Conservation (phyloP, 768 basidiomycete genomes). For the Collybia sordida region DNA sequence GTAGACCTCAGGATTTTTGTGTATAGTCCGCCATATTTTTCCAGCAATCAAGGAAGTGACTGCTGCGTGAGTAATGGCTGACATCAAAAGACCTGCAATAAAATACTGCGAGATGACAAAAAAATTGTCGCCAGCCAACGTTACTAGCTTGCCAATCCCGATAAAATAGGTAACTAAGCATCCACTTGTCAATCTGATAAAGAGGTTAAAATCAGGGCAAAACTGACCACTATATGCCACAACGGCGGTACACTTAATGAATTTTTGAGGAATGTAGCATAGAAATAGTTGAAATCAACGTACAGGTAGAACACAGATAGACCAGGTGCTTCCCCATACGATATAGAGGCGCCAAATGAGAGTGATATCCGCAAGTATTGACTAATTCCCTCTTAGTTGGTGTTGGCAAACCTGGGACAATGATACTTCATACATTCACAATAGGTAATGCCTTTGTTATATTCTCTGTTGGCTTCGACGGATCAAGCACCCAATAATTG, state of each 20-base stretch:
- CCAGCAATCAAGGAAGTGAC: slow-evolving; percentile 3
- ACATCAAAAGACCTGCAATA: not conserved
- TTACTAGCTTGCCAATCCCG: not conserved
- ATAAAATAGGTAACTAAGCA: not conserved
- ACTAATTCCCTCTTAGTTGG: slow-evolving; percentile 3
- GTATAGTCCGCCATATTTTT: slow-evolving; percentile 4
- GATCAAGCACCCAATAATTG: slow-evolving; percentile 1
- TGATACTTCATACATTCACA: not conserved
- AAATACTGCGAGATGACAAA: not conserved
- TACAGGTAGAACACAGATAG: slow-evolving; percentile 4
- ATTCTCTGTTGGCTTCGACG: slow-evolving; percentile 1
- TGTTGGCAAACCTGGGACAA: not conserved
- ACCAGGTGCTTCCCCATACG: slow-evolving; percentile 16
- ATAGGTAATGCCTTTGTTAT: slow-evolving; percentile 3
- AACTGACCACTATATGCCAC: slow-evolving; percentile 2
- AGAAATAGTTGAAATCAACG: not conserved
- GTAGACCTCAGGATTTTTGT: not conserved
- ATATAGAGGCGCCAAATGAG: slow-evolving; percentile 18
- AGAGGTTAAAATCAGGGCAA: not conserved
- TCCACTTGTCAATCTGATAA: not conserved
- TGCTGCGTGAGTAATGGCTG: not conserved
- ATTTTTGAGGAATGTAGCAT: not conserved
- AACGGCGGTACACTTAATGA: not conserved
- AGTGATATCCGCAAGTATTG: slow-evolving; percentile 15
- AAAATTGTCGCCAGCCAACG: too few relatives aligned